Conservation (phyloP, 108 stramenopile species). For the Discostella pseudostelligera region DNA sequence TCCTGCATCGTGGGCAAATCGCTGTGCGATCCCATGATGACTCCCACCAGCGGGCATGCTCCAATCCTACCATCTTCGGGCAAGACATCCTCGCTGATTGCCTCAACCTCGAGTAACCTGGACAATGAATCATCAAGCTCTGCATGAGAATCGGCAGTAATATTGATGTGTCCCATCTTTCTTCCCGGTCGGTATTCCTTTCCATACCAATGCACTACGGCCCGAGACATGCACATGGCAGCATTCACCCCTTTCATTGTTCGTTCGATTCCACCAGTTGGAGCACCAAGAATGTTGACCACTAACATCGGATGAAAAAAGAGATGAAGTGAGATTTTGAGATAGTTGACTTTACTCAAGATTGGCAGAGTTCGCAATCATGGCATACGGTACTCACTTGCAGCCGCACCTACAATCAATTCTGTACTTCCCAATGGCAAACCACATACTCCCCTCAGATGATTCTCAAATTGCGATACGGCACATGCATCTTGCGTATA, state of each 20-base stretch:
- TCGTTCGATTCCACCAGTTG: constrained; percentile 67
- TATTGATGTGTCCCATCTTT: constrained; percentile 98
- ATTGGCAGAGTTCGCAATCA: background rate
- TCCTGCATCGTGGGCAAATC: constrained; percentile 98
- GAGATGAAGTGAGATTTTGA: constrained; percentile 6
- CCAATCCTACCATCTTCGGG: constrained; percentile 52
- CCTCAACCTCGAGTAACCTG: constrained; percentile 62
- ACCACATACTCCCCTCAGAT: constrained; percentile 91
- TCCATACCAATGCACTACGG: constrained; percentile 97
- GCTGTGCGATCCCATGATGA: constrained; percentile 98
- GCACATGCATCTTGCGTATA: constrained; percentile 98
- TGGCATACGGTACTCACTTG: constrained; percentile 54
- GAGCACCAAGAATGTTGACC: constrained; percentile 87
- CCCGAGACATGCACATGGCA: constrained; percentile 76
- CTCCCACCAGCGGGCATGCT: constrained; percentile 81
- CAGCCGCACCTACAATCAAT: constrained; percentile 81
- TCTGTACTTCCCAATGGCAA: constrained; percentile 89
- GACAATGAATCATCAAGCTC: constrained; percentile 63
- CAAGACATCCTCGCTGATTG: constrained; percentile 58
- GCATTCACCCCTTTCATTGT: constrained; percentile 81
- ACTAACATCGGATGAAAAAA: constrained; percentile 36
- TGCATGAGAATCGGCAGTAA: constrained; percentile 81
- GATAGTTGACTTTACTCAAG: background rate
- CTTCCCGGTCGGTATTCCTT: constrained; percentile 90
- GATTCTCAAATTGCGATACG: constrained; percentile 97